Conservation (phyloP, 345 rosid genomes). For the Pugionium cornutum region DNA sequence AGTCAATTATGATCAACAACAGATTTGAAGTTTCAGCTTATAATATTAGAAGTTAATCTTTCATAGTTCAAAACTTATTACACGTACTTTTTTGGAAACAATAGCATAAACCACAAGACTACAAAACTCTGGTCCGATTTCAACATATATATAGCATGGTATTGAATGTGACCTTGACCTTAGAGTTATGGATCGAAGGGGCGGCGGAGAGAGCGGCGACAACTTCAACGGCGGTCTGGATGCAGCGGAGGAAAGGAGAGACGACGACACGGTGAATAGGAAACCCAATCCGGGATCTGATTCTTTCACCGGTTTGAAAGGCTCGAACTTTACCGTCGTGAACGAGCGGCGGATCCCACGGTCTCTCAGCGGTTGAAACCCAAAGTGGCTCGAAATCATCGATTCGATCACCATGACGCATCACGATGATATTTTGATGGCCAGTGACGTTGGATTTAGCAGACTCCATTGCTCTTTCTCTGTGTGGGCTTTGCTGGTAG, state of each 20-base stretch:
- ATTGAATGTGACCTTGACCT: slow-evolving; percentile 55
- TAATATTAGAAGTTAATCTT: not conserved
- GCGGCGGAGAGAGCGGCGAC: slow-evolving; percentile 49
- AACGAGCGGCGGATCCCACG: slow-evolving; percentile 77
- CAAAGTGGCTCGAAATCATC: slow-evolving; percentile 58
- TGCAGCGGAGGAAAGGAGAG: slow-evolving; percentile 85
- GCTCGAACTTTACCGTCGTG: slow-evolving; percentile 56
- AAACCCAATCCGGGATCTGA: slow-evolving; percentile 43
- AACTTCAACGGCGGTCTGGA: slow-evolving; percentile 68
- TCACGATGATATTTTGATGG: slow-evolving; percentile 66
- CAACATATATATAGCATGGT: not conserved
- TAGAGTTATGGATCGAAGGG: slow-evolving; percentile 43
- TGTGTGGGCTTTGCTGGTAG: slow-evolving; percentile 3
- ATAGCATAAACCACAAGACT: slow-evolving; percentile 7
- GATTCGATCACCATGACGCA: slow-evolving; percentile 89
- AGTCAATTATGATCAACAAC: not conserved
- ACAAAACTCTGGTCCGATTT: not conserved
- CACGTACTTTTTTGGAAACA: not conserved
- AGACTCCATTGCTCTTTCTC: slow-evolving; percentile 31
- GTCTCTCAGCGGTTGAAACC: slow-evolving; percentile 53
- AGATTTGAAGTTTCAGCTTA: not conserved
- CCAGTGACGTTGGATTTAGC: slow-evolving; percentile 10
- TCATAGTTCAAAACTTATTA: not conserved
- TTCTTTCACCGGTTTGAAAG: slow-evolving; percentile 48
- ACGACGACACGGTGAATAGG: slow-evolving; percentile 78